These are phyloP conservation scores for Schrenkiella parvula DNA, from an alignment of 345 rosid species.

Conservation along the genomic window DNA sequence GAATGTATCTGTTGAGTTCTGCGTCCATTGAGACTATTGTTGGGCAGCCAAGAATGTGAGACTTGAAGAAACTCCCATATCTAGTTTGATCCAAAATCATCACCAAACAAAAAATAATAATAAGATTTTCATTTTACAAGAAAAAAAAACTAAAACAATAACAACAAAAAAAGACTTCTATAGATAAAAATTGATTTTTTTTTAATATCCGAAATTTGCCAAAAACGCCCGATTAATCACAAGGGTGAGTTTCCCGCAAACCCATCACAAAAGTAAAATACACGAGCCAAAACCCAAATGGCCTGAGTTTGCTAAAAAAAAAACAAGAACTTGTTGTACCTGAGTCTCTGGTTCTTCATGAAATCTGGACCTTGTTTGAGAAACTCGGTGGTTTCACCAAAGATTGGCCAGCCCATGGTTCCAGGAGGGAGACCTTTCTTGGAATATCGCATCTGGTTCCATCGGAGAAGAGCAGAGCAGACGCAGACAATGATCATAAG, in stretches of 20 bases:
- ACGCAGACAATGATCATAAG: constrained; percentile 46
- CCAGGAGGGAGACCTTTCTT: constrained; percentile 91
- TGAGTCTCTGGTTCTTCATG: constrained; percentile 81
- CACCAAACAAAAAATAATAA: neutral
- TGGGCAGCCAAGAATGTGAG: constrained; percentile 91
- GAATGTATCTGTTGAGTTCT: constrained; percentile 73
- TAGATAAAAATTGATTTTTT: too few species aligned
- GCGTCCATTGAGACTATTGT: constrained; percentile 96
- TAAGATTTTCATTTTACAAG: neutral
- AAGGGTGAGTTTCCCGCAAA: too few species aligned
- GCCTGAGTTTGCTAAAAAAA: neutral
- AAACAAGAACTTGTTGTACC: constrained; percentile 35
- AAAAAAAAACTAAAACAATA: neutral
- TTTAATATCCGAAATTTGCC: too few species aligned
- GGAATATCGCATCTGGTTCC: constrained; percentile 75
- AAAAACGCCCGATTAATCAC: too few species aligned
- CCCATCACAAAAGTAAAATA: too few species aligned
- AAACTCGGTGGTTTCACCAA: constrained; percentile 97
- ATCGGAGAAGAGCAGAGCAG: constrained; percentile 62
- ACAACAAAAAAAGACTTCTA: too few species aligned
- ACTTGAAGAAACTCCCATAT: constrained; percentile 83
- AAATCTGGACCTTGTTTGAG: constrained; percentile 93
- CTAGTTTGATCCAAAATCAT: constrained; percentile 32
- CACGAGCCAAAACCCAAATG: neutral
- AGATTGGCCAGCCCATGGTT: constrained; percentile 98